Base-by-base conservation (phyloP, 306 rosid genomes). In the Acacia confusa region DNA sequence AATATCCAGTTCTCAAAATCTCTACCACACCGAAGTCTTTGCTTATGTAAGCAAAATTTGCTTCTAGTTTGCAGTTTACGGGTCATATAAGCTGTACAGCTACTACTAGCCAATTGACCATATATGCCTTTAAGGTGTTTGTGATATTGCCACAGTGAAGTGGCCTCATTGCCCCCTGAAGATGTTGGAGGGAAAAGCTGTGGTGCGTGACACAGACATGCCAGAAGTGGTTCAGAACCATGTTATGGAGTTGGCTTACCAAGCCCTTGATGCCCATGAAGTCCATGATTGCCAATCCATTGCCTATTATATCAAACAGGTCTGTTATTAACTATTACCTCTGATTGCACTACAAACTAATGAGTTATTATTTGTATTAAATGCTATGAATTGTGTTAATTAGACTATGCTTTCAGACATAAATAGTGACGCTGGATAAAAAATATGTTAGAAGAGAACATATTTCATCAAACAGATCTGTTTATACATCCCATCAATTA, bases 121-220 rank as follows among this genome's bases (percentile, higher is more conserved):
- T 17, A 68, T 68, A 82, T 65, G 9, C 52, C 55, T 73, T 9
- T 65, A 25, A 36, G 53, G 65, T 28, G 72, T 16, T 67, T 74
- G 70, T 55, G 50, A 22, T 20, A 78, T 43, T 64, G 64, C 72
- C 19, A 2, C 40, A 32, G 73, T 20, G 79, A 58, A 38, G 24
- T 57, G 70, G 17, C 47, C 53, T 48, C 16, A 24, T 25, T 70
- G 68, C 34, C 48, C 48, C 19, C 58, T 44, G 25, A 86, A 86
- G 79, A 93, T 91, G 94, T 75, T 91, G 90, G 94, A 93, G 79
- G 94, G 93, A 82, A 93, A 90, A 86, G 92, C 83, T 20, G 90
- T 85, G 79, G 88, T 90, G 84, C 85, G 85, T 32, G 92, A 90
- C 81, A 86, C 90, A 36, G 92, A 93, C 75, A 90, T 91, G 94